phyloP scores from a whole-genome alignment of 1,284 basidiomycete genomes.

The Trichosporon asahii region DNA sequence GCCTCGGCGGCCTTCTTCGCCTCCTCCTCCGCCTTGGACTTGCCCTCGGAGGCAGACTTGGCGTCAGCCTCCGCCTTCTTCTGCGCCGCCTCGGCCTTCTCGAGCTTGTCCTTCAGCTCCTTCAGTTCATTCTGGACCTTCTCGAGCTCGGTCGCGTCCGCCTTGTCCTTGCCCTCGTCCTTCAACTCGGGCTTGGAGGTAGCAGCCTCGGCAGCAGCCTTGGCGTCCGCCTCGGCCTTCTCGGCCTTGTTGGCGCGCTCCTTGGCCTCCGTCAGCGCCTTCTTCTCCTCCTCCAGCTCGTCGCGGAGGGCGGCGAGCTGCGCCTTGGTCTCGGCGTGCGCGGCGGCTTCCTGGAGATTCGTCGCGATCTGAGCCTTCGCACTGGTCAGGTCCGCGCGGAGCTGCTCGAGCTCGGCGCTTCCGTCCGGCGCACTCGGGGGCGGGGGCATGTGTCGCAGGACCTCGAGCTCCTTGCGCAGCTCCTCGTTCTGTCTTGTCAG shows the following conservation, averaged over 20 bases:
- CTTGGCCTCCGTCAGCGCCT: slow-evolving; percentile 19
- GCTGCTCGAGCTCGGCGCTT: slow-evolving; percentile 31
- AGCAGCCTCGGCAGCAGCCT: slow-evolving; percentile 21
- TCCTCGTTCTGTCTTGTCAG: slow-evolving; percentile 40
- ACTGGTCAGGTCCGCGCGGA: slow-evolving; percentile 33
- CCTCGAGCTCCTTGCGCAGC: slow-evolving; percentile 44
- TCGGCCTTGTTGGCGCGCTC: slow-evolving; percentile 2
- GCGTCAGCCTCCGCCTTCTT: slow-evolving; percentile 6
- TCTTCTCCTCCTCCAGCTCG: slow-evolving; percentile 29
- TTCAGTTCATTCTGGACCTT: slow-evolving; percentile 28
- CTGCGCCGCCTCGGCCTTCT: background rate
- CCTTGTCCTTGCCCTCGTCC: slow-evolving; percentile 26
- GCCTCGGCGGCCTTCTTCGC: background rate
- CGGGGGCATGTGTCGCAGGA: slow-evolving; percentile 32
- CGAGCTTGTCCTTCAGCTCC: slow-evolving; percentile 19
- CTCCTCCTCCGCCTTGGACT: background rate
- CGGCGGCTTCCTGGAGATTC: slow-evolving; percentile 25
- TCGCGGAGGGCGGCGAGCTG: slow-evolving; percentile 35
- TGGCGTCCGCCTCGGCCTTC: slow-evolving; percentile 25
- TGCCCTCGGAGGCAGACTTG: slow-evolving; percentile 2
- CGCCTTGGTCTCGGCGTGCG: slow-evolving; percentile 29
- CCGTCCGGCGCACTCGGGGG: slow-evolving; percentile 20
- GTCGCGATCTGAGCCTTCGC: slow-evolving; percentile 28
- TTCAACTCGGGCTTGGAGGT: slow-evolving; percentile 25
- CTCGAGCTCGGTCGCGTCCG: slow-evolving; percentile 33